Evolutionary conservation across 2,329 filamentous ascomycete species (phyloP), one percentile per base, ranked within the genome.

Genomic region (Nannizziopsis arthrosporioides): DNA sequence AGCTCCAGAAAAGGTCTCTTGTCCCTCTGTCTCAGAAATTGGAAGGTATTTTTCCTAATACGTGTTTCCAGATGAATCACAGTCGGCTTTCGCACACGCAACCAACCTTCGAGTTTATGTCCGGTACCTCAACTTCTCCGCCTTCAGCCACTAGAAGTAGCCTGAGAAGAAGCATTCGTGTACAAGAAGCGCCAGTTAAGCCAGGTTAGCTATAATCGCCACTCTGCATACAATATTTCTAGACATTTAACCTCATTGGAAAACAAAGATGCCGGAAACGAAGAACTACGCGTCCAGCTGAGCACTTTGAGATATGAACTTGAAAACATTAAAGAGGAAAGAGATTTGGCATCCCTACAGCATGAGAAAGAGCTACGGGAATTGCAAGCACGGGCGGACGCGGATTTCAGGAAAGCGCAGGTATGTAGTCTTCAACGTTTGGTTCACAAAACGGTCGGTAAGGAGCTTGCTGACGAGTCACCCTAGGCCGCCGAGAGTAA

Each of bases 231-330:
- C 15, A 17, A 7, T 19, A 10, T 32, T 19, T 40, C 34, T 32
- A 14, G 31, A 31, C 27, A n/a, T 34, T 18, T 35, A 27, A 9
- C 9, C 12, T 46, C 8, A 27, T 12, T 39, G 9, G 9, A 14
- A 6, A 27, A 19, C 14, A 43, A 41, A 70, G 67, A 70, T 55
- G 54, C 60, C 10, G 67, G 68, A 47, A 82, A 78, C 51, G 89
- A 96, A 59, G 83, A 89, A 54, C 74, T 96, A 19, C 89, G 90
- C 60, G 86, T 90, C 1, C 87, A 95, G 65, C 73, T 96, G 37
- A 92, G 89, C 53, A 85, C 87, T 0, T 71, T 95, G 44, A 82
- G 82, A 53, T 98, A 95, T 68, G 86, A 90, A 50, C 75, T 94
- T 55, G 85, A 88, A 59, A 90, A 85, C 14, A 71, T 85, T 46